These are phyloP conservation scores for Chrysoporthe deuterocubensis DNA, from an alignment of 2,329 filamentous ascomycete species.

Conservation along the genomic window DNA sequence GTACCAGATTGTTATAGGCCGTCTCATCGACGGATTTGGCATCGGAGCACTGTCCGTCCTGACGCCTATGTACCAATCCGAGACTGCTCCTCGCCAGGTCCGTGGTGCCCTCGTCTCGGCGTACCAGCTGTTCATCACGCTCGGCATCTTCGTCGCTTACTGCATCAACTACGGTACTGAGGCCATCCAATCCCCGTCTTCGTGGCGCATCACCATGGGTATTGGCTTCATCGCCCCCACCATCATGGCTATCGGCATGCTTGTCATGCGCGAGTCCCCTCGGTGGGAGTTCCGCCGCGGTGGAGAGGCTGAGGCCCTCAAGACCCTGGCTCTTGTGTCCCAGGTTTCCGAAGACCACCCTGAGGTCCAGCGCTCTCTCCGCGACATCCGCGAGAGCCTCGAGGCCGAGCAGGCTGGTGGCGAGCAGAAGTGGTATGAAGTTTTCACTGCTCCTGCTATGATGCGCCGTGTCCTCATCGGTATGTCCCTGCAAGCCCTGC, in stretches of 20 bases:
- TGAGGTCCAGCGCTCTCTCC: conserved; percentile 25
- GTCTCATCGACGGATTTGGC: conserved; percentile 69
- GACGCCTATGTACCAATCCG: conserved; percentile 70
- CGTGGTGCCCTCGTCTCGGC: conserved; percentile 41
- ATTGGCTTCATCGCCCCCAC: conserved; percentile 58
- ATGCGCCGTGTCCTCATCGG: conserved; percentile 68
- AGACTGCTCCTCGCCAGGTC: conserved; percentile 64
- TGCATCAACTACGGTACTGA: conserved; percentile 60
- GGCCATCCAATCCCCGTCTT: conserved; percentile 46
- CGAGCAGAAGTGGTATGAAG: conserved; percentile 29
- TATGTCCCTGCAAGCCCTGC: conserved; percentile 65
- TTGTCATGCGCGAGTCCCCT: conserved; percentile 60
- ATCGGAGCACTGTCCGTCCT: conserved; percentile 69
- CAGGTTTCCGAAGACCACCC: conserved; percentile 18
- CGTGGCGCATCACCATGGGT: conserved; percentile 67
- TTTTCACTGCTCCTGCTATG: conserved; percentile 53
- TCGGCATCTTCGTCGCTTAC: conserved; percentile 31
- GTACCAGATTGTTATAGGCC: conserved; percentile 69
- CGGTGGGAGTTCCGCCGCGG: conserved; percentile 45
- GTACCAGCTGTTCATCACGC: conserved; percentile 40
- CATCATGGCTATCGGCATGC: conserved; percentile 56
- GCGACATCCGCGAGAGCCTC: conserved; percentile 28
- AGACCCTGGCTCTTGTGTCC: conserved; percentile 28
- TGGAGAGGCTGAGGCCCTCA: conserved; percentile 25
- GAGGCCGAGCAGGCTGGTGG: conserved; percentile 29